Evolutionary conservation across 306 rosid species (phyloP).

Genomic region (Pyrus betulifolia): DNA sequence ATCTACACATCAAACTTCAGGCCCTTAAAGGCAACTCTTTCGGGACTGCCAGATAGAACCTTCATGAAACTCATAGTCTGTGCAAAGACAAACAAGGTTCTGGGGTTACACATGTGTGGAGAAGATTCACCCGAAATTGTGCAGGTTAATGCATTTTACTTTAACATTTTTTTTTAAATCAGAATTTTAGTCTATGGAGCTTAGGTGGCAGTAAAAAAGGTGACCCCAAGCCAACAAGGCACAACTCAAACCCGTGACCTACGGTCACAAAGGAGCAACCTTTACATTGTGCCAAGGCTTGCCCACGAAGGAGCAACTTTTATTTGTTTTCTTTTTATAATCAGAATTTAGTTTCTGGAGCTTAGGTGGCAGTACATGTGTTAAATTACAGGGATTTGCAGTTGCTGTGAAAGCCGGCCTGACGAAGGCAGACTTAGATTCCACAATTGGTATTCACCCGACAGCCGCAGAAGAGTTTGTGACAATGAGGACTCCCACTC

Average conservation of each 20-base stretch:
- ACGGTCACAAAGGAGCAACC: too few species aligned
- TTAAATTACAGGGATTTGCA: conserved; percentile 75
- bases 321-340: background rate
- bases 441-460: conserved; percentile 92
- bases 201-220: background rate
- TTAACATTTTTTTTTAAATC: background rate
- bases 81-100: conserved; percentile 63
- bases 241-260: too few species aligned
- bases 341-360: background rate
- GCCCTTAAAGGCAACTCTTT: conserved; percentile 91
- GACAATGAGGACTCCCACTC: conserved; percentile 83
- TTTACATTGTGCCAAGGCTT: too few species aligned
- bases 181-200: background rate
- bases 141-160: conserved; percentile 55
- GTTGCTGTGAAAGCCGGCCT: conserved; percentile 90
- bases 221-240: too few species aligned
- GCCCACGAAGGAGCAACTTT: background rate
- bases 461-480: conserved; percentile 93
- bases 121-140: conserved; percentile 86
- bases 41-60: conserved; percentile 84
- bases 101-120: conserved; percentile 93
- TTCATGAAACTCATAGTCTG: conserved; percentile 85
- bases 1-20: conserved; percentile 74
- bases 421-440: conserved; percentile 85
- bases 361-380: conserved; percentile 14